A percentile compares a stretch with the other conserved stretches of the same genome.
Evolutionary conservation across 2,329 filamentous ascomycete genomes (phyloP).

Genomic region (Cytospora piceae): DNA sequence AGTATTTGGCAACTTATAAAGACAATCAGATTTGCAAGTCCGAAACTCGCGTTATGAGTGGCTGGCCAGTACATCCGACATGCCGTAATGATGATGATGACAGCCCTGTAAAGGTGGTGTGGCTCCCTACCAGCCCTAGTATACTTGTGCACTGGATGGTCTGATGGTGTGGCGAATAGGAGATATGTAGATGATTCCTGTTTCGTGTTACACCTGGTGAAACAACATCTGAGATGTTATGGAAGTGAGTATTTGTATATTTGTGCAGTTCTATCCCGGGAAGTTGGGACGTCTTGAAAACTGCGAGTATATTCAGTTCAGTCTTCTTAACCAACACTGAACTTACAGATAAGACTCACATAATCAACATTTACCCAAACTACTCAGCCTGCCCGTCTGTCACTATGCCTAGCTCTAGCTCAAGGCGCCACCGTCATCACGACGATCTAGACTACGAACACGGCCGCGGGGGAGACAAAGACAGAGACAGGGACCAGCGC

Average conservation of each 20-base stretch:
- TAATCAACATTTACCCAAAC: neutral
- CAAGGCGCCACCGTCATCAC: slow-evolving; percentile 8
- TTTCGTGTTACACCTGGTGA: too few relatives aligned
- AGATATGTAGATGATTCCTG: too few relatives aligned
- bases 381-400: neutral
- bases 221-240: too few relatives aligned
- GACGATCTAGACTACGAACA: neutral
- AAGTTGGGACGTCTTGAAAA: too few relatives aligned
- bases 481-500: neutral
- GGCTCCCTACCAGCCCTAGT: neutral
- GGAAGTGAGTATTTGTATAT: too few relatives aligned
- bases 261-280: too few relatives aligned
- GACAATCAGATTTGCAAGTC: neutral
- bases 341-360: too few relatives aligned
- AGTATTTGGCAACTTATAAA: too few relatives aligned
- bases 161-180: too few relatives aligned
- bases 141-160: too few relatives aligned
- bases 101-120: neutral
- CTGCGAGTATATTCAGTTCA: too few relatives aligned
- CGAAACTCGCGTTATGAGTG: neutral
- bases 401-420: slow-evolving; percentile 10
- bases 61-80: neutral
- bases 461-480: neutral
- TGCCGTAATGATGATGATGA: neutral
- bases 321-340: too few relatives aligned